These are phyloP conservation scores for Laetiporus sulphureus DNA, from an alignment of 1,284 basidiomycete species.

Conservation along the genomic window DNA sequence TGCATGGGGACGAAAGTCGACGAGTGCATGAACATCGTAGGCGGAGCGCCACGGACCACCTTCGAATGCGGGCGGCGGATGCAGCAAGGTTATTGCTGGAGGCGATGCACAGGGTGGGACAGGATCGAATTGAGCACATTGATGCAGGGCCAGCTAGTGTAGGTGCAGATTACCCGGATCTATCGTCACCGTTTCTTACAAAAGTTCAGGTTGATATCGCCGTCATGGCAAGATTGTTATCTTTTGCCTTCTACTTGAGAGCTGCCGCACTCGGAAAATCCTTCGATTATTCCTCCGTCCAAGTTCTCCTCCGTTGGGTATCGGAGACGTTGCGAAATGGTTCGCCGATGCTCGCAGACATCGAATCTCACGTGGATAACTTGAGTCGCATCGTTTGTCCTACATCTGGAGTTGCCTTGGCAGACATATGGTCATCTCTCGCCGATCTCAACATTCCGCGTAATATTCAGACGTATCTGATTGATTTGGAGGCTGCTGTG, in stretches of 20 bases:
- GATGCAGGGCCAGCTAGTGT: too few relatives aligned
- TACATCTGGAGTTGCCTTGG: slow-evolving; percentile 14
- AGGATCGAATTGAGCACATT: too few relatives aligned
- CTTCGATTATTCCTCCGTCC: slow-evolving; percentile 17
- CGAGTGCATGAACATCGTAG: too few relatives aligned
- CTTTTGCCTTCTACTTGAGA: neutral
- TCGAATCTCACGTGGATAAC: slow-evolving; percentile 1
- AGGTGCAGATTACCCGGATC: too few relatives aligned
- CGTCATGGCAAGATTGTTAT: neutral
- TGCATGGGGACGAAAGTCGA: neutral
- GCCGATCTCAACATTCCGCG: neutral
- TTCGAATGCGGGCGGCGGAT: too few relatives aligned
- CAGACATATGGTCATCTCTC: slow-evolving; percentile 14
- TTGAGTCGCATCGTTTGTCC: slow-evolving; percentile 12
- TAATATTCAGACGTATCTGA: too few relatives aligned
- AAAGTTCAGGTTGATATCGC: too few relatives aligned
- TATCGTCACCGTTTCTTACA: too few relatives aligned
- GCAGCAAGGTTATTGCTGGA: too few relatives aligned
- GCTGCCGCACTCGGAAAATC: neutral
- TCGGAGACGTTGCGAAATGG: slow-evolving; percentile 2
- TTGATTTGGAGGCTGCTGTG: too few relatives aligned
- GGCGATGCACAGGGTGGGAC: too few relatives aligned
- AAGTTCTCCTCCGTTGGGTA: slow-evolving; percentile 10
- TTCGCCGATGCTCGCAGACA: neutral
- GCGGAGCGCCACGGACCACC: too few relatives aligned